These are phyloP conservation scores for Lentinus brumalis DNA, from an alignment of 768 basidiomycete species.

Conservation along the genomic window DNA sequence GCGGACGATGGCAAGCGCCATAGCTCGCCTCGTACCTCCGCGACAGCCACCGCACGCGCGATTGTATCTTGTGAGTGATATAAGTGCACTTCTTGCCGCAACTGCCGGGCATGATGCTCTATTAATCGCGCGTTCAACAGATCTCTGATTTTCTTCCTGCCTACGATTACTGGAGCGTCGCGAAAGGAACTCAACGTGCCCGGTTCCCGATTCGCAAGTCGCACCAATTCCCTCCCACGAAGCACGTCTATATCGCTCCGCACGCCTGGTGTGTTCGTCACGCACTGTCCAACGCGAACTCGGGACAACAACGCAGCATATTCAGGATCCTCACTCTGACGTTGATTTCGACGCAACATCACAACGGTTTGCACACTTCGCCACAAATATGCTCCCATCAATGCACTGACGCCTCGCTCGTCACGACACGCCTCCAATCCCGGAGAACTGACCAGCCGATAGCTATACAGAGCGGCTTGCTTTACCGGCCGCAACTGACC, in stretches of 20 bases:
- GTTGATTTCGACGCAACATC: background rate
- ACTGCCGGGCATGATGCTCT: background rate
- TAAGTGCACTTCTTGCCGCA: background rate
- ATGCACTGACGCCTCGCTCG: background rate
- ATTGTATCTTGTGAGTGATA: background rate
- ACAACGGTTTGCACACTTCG: background rate
- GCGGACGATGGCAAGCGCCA: background rate
- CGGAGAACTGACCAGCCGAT: background rate
- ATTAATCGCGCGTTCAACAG: background rate
- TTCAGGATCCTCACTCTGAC: background rate
- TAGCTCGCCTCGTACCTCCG: background rate
- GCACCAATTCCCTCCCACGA: background rate
- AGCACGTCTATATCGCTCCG: background rate
- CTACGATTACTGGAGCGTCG: conserved; percentile 4
- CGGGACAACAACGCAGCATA: background rate
- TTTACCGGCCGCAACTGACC: conserved; percentile 29
- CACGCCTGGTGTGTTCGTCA: background rate
- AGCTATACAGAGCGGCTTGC: conserved; percentile 21
- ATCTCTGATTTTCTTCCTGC: background rate
- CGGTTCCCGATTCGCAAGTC: background rate
- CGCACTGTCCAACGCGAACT: background rate
- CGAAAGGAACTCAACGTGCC: background rate
- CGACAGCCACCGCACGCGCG: background rate
- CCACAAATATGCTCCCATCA: background rate
- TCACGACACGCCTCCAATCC: background rate